Conservation (phyloP, 495 filamentous ascomycete genomes). For the Penicillium coprophilum region DNA sequence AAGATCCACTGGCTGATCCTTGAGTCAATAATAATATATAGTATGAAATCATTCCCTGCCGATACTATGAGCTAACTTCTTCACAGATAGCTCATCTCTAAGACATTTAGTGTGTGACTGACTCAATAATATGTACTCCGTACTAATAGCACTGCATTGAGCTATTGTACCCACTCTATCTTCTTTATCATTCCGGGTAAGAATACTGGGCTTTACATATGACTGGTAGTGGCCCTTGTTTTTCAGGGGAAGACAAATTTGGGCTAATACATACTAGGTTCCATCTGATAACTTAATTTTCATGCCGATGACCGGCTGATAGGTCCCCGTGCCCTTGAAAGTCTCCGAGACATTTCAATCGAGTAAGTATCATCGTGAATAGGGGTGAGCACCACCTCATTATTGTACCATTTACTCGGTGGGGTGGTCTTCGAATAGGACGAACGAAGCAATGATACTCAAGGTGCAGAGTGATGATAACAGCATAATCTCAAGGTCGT, state of each 20-base stretch:
- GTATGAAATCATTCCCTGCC: background rate
- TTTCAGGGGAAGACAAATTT: background rate
- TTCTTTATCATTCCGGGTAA: background rate
- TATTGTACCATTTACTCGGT: background rate
- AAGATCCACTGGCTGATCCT: background rate
- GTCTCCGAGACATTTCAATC: background rate
- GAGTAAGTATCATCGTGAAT: slow-evolving; percentile 3
- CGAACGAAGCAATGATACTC: background rate
- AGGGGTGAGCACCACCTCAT: background rate
- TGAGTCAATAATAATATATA: background rate
- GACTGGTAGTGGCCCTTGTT: background rate
- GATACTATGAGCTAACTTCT: background rate
- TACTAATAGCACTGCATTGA: background rate
- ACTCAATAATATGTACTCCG: background rate
- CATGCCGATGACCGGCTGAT: background rate
- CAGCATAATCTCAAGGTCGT: background rate
- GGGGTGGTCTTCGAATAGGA: background rate
- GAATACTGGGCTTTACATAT: background rate
- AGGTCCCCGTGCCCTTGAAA: background rate
- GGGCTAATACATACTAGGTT: background rate
- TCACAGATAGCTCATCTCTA: background rate
- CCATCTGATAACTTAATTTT: slow-evolving; percentile 25
- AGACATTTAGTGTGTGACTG: background rate
- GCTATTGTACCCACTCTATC: background rate
- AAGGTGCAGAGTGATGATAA: background rate